Percentiles rank a stretch among this genome's conserved stretches.
phyloP scores from a whole-genome alignment of 768 basidiomycete species.

The Lentinula sp. region DNA sequence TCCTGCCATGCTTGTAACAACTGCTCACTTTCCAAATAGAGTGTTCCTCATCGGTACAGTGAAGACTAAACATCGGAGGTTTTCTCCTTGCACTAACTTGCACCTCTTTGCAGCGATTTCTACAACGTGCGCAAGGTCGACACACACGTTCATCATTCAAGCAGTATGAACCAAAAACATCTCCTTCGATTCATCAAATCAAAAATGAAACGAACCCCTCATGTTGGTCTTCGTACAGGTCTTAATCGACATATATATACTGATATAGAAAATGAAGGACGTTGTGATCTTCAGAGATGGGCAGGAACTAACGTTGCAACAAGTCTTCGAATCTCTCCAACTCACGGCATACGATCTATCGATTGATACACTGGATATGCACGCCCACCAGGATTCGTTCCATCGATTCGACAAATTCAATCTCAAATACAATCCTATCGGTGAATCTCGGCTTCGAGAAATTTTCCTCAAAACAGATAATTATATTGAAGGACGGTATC shows the following conservation, averaged over 20 bases:
- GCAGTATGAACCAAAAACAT: slow-evolving; percentile 99
- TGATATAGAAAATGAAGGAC: slow-evolving; percentile 47
- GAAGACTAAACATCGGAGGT: neutral
- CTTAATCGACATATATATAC: neutral
- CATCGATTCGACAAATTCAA: slow-evolving; percentile 99
- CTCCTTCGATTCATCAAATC: slow-evolving; percentile 96
- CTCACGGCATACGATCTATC: slow-evolving; percentile 96
- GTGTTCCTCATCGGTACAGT: slow-evolving; percentile 75
- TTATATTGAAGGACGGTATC: slow-evolving; percentile 83
- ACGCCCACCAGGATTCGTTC: slow-evolving; percentile 96
- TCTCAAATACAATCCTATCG: slow-evolving; percentile 94
- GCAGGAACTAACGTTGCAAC: slow-evolving; percentile 75
- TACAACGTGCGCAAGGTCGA: slow-evolving; percentile 98
- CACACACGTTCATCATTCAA: slow-evolving; percentile 97
- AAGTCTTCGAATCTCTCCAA: slow-evolving; percentile 96
- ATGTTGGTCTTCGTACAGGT: slow-evolving; percentile 40
- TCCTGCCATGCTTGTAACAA: neutral
- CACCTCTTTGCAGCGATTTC: slow-evolving; percentile 66
- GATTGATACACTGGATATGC: slow-evolving; percentile 99
- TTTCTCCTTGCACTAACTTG: neutral
- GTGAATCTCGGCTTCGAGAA: slow-evolving; percentile 89
- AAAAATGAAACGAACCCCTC: slow-evolving; percentile 88
- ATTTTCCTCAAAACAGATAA: slow-evolving; percentile 99
- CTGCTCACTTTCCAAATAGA: slow-evolving; percentile 27
- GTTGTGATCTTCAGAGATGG: slow-evolving; percentile 95